Evolutionary conservation across 2,329 filamentous ascomycete genomes (phyloP), one percentile per base, ranked within the genome.

Genomic region (Helicocarpus griseus): DNA sequence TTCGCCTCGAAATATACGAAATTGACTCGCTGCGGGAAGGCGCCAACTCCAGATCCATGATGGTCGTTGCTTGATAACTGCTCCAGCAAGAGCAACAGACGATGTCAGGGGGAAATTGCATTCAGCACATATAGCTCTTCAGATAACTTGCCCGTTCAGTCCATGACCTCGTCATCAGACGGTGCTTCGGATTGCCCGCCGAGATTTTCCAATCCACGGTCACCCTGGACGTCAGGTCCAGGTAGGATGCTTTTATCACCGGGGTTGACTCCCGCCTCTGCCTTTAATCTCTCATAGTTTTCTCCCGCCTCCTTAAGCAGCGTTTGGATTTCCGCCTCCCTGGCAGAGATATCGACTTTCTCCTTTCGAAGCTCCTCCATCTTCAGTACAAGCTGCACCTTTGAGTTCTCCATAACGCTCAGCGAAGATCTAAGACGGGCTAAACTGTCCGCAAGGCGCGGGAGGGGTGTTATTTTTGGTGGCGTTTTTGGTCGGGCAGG

Each of bases 271-370:
- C 66, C 70, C 17, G 67, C 69, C 56, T 73, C 71, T 17, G 63
- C 69, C 51, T 77, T 77, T 52, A 85, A 61, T 50, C 73, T 76
- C 59, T 83, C 77, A 63, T 85, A 88, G 56, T 80, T 77, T 54
- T 87, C 82, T 0, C 87, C 89, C 0, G 89, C 87, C 65, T 93
- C 85, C 63, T 89, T 85, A 49, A 97, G 72, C 50, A 94, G 71
- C 19, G 78, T 77, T 68, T 96, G 90, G 0, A 96, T 85, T 66
- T 93, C 87, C 4, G 75, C 77, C 68, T 95, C 87, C 53, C 89
- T 77, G 55, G 77, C 74, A 4, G 78, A 69, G 39, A 95, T 80
- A 28, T 86, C 79, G 3, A 75, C 71, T 61, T 84, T 87, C 64
- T 94, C 87, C 53, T 74, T 74, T 58, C 81, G 77, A 46, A 90